phyloP scores from a whole-genome alignment of 352 stramenopile species.

The Globisporangium perplexum region DNA sequence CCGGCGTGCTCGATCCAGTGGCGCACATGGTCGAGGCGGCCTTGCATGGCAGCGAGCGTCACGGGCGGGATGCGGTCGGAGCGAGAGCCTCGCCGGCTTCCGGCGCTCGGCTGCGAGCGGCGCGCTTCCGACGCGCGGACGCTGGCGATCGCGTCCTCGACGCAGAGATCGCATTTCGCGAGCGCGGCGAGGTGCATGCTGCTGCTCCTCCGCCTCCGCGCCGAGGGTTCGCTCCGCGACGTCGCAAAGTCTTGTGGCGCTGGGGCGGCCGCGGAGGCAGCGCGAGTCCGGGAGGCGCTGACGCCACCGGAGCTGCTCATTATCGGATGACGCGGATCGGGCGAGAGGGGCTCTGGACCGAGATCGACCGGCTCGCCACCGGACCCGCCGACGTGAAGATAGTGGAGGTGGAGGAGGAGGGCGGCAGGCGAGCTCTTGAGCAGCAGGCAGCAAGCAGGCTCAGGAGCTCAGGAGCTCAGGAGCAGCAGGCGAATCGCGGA shows the following conservation, averaged over 20 bases:
- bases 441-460: no score
- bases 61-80: slow-evolving; percentile 4
- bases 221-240: neutral
- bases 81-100: neutral
- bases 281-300: no score
- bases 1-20: slow-evolving; percentile 18
- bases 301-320: neutral
- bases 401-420: no score
- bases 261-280: neutral
- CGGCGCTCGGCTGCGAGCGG: neutral
- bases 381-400: no score
- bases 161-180: neutral
- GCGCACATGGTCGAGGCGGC: slow-evolving; percentile 14
- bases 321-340: neutral
- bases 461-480: no score
- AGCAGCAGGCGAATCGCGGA: no score
- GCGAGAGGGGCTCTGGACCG: neutral
- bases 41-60: slow-evolving; percentile 14
- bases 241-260: neutral
- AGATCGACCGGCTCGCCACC: no score
- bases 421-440: no score
- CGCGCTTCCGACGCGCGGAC: neutral
- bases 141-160: neutral
- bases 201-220: neutral
- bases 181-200: neutral